Base-by-base conservation (phyloP, 345 rosid genomes). In the Syzygium oleosum region DNA sequence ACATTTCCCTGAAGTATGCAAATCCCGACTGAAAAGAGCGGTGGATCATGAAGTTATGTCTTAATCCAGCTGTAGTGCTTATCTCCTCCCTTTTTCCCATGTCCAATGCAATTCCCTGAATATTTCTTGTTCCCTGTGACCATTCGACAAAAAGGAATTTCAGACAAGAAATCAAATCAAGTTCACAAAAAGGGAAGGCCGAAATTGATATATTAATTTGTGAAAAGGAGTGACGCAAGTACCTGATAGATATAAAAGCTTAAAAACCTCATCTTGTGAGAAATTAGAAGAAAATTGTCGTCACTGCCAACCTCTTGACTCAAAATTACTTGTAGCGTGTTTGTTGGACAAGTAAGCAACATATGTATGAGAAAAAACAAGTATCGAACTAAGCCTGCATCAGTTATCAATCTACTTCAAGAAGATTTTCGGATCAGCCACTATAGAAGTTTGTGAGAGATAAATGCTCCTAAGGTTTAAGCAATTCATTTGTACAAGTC, bases 81-180 rank as follows among this genome's bases (percentile, higher is more conserved):
- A 7, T 21, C 10, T 5, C 49, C 53, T 90, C 86, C 85, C 87
- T 86, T 61, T 79, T 90, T 84, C 58, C 86, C 43, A 90, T 89
- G 89, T 93, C 94, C 21, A 93, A 79, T 17, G 90, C 85, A 11
- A 94, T 92, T 55, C 96, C 96, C 90, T 13, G 93, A 78, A 91
- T 90, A 27, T 78, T 54, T 65, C 73, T 5, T 84, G 94, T 91
- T 89, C 94, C 96, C 96, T 95, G 85, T 59, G 27, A 58, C 34
- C 17, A 80, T 49, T 56, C 3, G 29, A 85, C 79, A 27, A 0
- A 43, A 2, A 58, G 29, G 16, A 3, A 3, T 31, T 85, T 46
- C 73, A 21, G 51, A 85, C 17, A 27, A 0, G 61, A 85, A 55
- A 34, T n/a, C 73, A 61, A 61, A n/a, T 13, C 73, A 61, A 61